Percentiles rank a stretch among this genome's conserved stretches.
phyloP scores from a whole-genome alignment of 441 rosid species.

The Manihot esculenta region DNA sequence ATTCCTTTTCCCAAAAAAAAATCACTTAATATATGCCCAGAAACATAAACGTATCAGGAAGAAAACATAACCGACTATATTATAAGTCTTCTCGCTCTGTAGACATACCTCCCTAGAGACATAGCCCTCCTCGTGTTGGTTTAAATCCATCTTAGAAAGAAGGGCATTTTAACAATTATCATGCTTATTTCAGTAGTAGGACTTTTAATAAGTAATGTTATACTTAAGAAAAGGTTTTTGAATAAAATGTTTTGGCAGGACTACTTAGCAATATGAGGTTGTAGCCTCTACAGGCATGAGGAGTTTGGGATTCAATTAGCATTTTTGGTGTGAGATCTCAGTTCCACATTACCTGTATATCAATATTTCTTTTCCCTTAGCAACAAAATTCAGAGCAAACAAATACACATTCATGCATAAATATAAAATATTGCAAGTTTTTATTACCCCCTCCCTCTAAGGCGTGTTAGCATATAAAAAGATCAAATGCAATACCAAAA shows the following conservation, averaged over 20 bases:
- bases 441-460: not conserved
- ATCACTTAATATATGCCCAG: no score
- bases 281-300: no score
- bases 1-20: not conserved
- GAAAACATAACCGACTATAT: not conserved
- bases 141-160: no score
- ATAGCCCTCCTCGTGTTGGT: no score
- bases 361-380: not conserved
- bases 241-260: not conserved
- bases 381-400: not conserved
- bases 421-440: not conserved
- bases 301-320: no score
- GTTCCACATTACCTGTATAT: not conserved
- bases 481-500: not conserved
- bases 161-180: no score
- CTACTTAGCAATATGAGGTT: no score
- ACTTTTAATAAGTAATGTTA: no score
- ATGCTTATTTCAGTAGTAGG: no score
- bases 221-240: not conserved
- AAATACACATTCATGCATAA: not conserved
- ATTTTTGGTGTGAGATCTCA: no score
- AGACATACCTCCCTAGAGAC: no score
- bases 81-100: not conserved
- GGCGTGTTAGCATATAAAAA: no score
- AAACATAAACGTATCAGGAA: not conserved